Evolutionary conservation across 2,329 filamentous ascomycete genomes (phyloP).

Genomic region (Botrytis galanthina): DNA sequence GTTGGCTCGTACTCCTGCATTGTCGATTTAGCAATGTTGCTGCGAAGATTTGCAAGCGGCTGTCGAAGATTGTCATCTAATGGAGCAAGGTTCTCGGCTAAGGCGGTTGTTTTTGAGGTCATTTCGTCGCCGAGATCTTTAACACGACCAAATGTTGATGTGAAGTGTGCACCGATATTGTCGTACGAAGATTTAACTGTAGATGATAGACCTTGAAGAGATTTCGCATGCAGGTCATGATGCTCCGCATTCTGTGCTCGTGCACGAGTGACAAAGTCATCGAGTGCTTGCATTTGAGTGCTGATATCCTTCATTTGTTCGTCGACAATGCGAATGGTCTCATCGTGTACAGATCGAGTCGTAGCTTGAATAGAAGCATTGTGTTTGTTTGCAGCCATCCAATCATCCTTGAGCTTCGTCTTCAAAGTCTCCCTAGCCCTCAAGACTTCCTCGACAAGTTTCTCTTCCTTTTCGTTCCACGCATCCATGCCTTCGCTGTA

Average conservation of each 20-base stretch:
- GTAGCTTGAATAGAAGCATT: constrained; percentile 81
- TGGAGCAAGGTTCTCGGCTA: constrained; percentile 60
- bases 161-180: constrained; percentile 68
- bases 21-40: constrained; percentile 60
- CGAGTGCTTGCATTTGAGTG: constrained; percentile 83
- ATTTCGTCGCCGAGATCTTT: constrained; percentile 68
- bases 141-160: constrained; percentile 65
- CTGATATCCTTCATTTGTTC: constrained; percentile 85
- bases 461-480: constrained; percentile 69
- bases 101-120: constrained; percentile 54
- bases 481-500: constrained; percentile 71
- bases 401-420: constrained; percentile 80
- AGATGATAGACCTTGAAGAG: constrained; percentile 61
- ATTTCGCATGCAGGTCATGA: constrained; percentile 66
- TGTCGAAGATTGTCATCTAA: constrained; percentile 61
- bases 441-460: constrained; percentile 67
- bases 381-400: constrained; percentile 72
- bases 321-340: constrained; percentile 86
- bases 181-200: constrained; percentile 72
- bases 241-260: constrained; percentile 76
- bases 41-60: constrained; percentile 69
- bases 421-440: constrained; percentile 76
- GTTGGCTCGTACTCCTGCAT: constrained; percentile 82
- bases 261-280: constrained; percentile 84
- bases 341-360: constrained; percentile 83